phyloP scores from a whole-genome alignment of 2,329 filamentous ascomycete genomes.

The Calonectria pseudoturangicola region DNA sequence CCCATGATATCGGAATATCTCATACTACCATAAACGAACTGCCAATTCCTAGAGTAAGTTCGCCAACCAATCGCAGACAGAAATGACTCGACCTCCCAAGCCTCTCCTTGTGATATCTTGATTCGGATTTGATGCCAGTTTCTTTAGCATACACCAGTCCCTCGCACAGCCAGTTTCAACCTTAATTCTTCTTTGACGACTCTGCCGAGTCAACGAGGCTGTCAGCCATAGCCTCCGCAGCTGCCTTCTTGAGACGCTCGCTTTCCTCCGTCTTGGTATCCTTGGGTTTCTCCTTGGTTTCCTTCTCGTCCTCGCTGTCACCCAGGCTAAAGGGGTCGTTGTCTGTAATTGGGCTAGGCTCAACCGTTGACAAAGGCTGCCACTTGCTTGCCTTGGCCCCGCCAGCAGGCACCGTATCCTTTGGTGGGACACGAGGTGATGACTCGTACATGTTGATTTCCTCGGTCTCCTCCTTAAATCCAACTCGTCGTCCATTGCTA shows the following conservation, averaged over 20 bases:
- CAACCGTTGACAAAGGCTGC: conserved; percentile 90
- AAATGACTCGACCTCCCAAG: conserved; percentile 37
- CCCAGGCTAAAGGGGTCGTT: conserved; percentile 98
- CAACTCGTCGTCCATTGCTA: conserved; percentile 70
- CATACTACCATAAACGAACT: conserved; percentile 42
- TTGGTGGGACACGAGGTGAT: conserved; percentile 73
- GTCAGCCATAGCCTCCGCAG: conserved; percentile 76
- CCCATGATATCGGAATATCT: conserved; percentile 46
- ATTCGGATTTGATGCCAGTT: conserved; percentile 14
- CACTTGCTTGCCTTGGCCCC: conserved; percentile 90
- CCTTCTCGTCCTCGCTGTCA: conserved; percentile 95
- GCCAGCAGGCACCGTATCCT: conserved; percentile 67
- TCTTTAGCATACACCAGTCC: conserved; percentile 17
- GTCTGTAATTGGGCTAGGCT: conserved; percentile 88
- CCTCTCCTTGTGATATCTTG: conserved; percentile 24
- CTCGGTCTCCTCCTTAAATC: conserved; percentile 79
- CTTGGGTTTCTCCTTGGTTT: conserved; percentile 72
- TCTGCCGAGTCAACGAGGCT: conserved; percentile 66
- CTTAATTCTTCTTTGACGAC: conserved; percentile 60
- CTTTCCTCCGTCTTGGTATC: conserved; percentile 73
- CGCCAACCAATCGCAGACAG: conserved; percentile 35
- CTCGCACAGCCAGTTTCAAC: neutral
- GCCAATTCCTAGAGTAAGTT: conserved; percentile 35
- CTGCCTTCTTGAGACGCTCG: conserved; percentile 79
- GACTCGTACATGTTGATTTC: conserved; percentile 86